These are phyloP conservation scores for Yarrowia alimentaria DNA, from an alignment of 805 yeast species.

Conservation along the genomic window DNA sequence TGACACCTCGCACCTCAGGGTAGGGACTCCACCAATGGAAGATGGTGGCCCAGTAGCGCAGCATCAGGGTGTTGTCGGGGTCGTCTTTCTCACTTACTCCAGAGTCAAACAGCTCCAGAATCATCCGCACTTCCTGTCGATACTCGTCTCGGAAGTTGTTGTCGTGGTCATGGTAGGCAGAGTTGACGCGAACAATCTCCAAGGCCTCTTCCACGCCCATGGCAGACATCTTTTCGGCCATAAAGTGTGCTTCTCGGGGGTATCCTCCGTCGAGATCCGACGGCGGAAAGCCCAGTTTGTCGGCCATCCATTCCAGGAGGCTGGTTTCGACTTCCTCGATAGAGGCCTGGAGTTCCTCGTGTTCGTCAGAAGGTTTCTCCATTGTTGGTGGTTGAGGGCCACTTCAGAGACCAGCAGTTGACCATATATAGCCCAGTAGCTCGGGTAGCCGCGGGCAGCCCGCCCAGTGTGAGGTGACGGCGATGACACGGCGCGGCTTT, in stretches of 20 bases:
- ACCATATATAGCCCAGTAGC: no score
- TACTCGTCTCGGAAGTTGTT: slow-evolving; percentile 42
- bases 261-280: background rate
- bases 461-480: no score
- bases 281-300: background rate
- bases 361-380: no score
- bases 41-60: slow-evolving; percentile 43
- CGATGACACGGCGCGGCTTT: no score
- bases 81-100: background rate
- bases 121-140: slow-evolving; percentile 31
- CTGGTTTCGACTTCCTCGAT: background rate
- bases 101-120: background rate
- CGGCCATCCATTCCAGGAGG: background rate
- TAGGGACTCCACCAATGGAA: slow-evolving; percentile 48
- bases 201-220: slow-evolving; percentile 44
- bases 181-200: slow-evolving; percentile 44
- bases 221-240: slow-evolving; percentile 31
- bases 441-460: no score
- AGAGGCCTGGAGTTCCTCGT: background rate
- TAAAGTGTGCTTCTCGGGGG: slow-evolving; percentile 31
- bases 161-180: slow-evolving; percentile 48
- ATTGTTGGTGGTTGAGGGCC: no score
- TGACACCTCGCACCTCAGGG: slow-evolving; percentile 57
- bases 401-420: no score
- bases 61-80: slow-evolving; percentile 43